Base-by-base conservation (phyloP, 371 early-diverging fungal species). In the Lichtheimia ramosa region DNA sequence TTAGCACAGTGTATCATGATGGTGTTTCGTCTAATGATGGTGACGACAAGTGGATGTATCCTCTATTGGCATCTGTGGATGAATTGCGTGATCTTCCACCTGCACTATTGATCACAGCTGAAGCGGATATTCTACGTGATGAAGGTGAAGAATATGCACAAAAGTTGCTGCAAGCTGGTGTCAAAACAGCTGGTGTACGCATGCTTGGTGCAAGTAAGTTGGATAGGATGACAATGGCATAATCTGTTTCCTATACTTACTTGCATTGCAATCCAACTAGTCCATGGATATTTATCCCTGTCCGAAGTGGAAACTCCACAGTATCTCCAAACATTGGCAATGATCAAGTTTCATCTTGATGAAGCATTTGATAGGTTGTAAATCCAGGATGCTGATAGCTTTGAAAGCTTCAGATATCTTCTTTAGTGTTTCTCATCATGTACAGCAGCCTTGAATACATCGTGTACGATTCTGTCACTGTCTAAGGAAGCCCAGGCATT, bases 61-160 rank as follows among this genome's bases (percentile, higher is more conserved):
- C 59, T 15, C 6, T 43, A 43, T 28, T 48, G 4, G 63, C 72
- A 10, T 49, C 70, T 15, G n/a, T 5, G 6, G 71, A 75, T 18
- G 63, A 65, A 1, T 58, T 78, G 10, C 23, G 62, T 34, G 73
- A 64, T 1, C 54, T 78, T 5, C 71, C 79, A 1, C 73, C 69
- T 3, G 68, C 75, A 3, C 42, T 78, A 10, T 40, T 75, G 0
- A 56, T 78, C 12, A 71, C 66, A 3, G 73, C 71, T n/a, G 73
- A 75, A 46, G 61, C 48, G 7, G 75, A 78, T 62, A 57, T 66
- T 2, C 51, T 78, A 43, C 59, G 75, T 54, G 68, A 66, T 48
- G 73, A 78, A 34, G 75, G 68, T 28, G 79, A 78, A 46, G 56
- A 42, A 0, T 75, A 68, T 58, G 73, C 57, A 2, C 50, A 55